Base-by-base conservation (phyloP, 2,329 filamentous ascomycete species). In the Verticillium albo-atrum region DNA sequence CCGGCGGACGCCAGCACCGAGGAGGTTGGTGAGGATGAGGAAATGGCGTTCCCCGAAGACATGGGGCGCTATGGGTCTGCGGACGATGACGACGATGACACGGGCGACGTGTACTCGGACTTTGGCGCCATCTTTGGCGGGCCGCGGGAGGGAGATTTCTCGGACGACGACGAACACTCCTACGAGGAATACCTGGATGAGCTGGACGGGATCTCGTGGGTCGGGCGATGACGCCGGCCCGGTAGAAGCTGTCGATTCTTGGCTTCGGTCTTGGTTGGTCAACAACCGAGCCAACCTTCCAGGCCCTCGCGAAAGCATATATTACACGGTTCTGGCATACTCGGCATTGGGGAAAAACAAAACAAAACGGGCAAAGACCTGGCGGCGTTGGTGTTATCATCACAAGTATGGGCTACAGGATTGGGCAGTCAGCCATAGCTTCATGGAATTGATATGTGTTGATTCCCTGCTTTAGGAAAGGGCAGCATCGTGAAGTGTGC, bases 181-280 rank as follows among this genome's bases (percentile, higher is more conserved):
- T 80, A 80, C 58, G 82, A 84, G 66, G 81, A 83, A 64, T 83
- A 81, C 65, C 73, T 84, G 64, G 82, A 84, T 63, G 81, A 83
- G 61, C 67, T 84, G 61, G 82, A 84, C 62, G 82, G 81, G 10
- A 82, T 84, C 61, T 78, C 79, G 6, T 83, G 80, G 74, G 70
- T 72, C 14, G 62, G 57, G 14, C 35, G 54, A 34, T 55, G 25
- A 37, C 28, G 34, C 17, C 10, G 27, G 6, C 51, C 10, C 30
- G 27, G 4, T 26, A 20, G 6, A 28, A 27, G 6, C 23, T 23
- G n/a, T 54, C 7, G 30, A 14, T 14, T 14, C 30, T 32, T 9
- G 9, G 30, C 14, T 32, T 32, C 30, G 14, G 30, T 32, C 30
- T 32, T 32, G 30, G 30, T 32, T 32, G 30, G 30, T 32, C 30